Evolutionary conservation across 768 basidiomycete genomes (phyloP).

Genomic region (Hysterangium stoloniferum): DNA sequence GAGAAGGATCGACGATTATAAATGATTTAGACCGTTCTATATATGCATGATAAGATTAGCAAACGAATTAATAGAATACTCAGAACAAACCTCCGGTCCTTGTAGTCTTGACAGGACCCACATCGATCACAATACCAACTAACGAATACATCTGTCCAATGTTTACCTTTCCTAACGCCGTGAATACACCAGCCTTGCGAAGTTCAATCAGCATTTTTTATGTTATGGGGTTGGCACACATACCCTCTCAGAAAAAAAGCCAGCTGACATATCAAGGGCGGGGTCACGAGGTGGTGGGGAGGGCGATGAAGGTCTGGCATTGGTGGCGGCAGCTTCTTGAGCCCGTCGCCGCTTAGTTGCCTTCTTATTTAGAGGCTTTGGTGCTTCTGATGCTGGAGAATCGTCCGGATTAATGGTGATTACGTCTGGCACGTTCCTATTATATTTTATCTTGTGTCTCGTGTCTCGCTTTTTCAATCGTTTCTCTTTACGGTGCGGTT

Average conservation of each 20-base stretch:
- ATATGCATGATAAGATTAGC: background rate
- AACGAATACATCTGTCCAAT: background rate
- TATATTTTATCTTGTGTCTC: background rate
- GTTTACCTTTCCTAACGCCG: background rate
- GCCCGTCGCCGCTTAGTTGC: background rate
- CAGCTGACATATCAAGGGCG: conserved; percentile 1
- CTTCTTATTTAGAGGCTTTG: background rate
- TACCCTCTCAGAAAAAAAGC: background rate
- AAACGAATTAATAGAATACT: background rate
- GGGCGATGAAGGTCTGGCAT: background rate
- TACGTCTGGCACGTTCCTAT: background rate
- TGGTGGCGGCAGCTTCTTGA: background rate
- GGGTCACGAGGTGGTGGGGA: background rate
- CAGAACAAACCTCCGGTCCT: conserved; percentile 9
- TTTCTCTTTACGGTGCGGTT: background rate
- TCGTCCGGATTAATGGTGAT: background rate
- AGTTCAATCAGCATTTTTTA: background rate
- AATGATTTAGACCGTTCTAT: conserved; percentile 3
- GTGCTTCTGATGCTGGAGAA: background rate
- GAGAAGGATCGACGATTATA: conserved; percentile 9
- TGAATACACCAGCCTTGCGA: background rate
- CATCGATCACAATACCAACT: conserved; percentile 6
- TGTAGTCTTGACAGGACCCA: conserved; percentile 4
- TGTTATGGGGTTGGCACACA: background rate
- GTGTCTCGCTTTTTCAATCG: conserved; percentile 3